Evolutionary conservation across 1,284 basidiomycete species (phyloP), one percentile per base, ranked within the genome.

Genomic region (Coniferiporia weirii): DNA sequence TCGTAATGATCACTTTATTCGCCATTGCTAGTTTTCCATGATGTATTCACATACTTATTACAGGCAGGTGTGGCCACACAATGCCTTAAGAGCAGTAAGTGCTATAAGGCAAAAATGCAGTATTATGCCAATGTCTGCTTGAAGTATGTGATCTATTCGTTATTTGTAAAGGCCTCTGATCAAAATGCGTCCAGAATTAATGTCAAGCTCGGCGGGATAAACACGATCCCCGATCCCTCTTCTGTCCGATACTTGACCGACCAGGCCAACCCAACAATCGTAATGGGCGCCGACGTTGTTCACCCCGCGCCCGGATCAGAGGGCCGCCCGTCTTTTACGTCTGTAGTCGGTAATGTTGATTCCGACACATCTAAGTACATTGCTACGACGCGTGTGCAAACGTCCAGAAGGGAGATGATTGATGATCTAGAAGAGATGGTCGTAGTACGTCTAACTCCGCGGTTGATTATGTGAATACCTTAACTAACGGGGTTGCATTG

Each of bases 161-260:
- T n/a, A 54, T 19, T 15, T 46, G 19, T 8, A 4, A 17, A 13
- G 52, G 52, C 49, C 13, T 52, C 51, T 22, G 56, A 56, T 44
- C 59, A 32, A 63, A 47, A 53, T 15, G 38, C 63, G 34, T 53
- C 10, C 64, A 91, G 89, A 68, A 78, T 92, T 64, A 91, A 91
- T 65, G 88, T 88, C 20, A 91, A 92, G 69, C 75, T 91, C 0
- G 89, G 89, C 17, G 89, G 89, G 0, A 85, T 90, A 67, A 92
- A 91, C 67, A 81, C 80, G 2, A 76, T 91, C 48, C 87, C 87
- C 0, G 84, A 86, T 54, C 76, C 84, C 0, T 73, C 77, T 15
- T 84, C 83, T 0, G 80, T 85, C 3, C 74, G 78, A 0, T 76
- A 80, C 8, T 73, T 89, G n/a, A 80, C 81, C 0, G 88, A 91